A percentile compares a stretch with the other conserved stretches of the same genome.
phyloP scores from a whole-genome alignment of 179 eudicot genomes.

The Silene vulgaris region DNA sequence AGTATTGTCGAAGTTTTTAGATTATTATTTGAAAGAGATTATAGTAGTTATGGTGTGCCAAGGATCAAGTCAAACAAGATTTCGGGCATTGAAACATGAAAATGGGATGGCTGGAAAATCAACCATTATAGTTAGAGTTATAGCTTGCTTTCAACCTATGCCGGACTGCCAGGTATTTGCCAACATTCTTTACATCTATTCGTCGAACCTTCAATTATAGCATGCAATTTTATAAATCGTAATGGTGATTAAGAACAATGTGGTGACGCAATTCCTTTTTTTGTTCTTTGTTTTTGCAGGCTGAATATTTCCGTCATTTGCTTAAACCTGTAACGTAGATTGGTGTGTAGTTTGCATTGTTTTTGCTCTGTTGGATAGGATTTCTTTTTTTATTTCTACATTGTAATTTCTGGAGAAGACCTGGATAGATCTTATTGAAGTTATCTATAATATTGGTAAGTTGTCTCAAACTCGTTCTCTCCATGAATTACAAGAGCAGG shows the following conservation, averaged over 20 bases:
- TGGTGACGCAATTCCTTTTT: conserved; percentile 18
- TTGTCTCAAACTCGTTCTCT: background rate
- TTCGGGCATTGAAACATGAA: conserved; percentile 76
- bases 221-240: background rate
- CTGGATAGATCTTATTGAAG: conserved; percentile 29
- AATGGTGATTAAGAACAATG: conserved; percentile 9
- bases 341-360: conserved; percentile 26
- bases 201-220: background rate
- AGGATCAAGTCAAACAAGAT: conserved; percentile 80
- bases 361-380: conserved; percentile 32
- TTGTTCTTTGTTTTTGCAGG: conserved; percentile 41
- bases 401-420: conserved; percentile 30
- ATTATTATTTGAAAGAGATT: conserved; percentile 24
- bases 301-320: conserved; percentile 74
- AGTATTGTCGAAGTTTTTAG: conserved; percentile 17
- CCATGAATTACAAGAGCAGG: background rate
- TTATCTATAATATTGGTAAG: conserved; percentile 40
- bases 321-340: conserved; percentile 84
- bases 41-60: conserved; percentile 88
- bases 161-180: conserved; percentile 70
- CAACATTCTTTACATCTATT: background rate
- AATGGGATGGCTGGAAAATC: conserved; percentile 75
- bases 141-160: conserved; percentile 82
- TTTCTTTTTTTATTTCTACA: conserved; percentile 30
- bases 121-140: conserved; percentile 77